Base-by-base conservation (phyloP, 139 green algal genomes). In the Auxenochlorella pyrenoidosa region DNA sequence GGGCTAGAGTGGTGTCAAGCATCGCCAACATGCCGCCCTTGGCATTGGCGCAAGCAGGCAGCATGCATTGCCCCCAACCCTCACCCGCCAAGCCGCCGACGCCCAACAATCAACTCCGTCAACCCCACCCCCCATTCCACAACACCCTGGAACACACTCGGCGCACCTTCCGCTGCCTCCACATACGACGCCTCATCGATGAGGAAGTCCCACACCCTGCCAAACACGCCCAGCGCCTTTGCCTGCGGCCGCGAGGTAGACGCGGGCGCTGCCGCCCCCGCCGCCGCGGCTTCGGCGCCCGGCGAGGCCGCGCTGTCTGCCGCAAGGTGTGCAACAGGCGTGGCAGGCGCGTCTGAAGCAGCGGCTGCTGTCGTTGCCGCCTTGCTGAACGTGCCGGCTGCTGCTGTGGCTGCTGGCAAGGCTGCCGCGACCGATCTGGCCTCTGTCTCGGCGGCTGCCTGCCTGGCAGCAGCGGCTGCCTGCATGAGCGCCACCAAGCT, bases 181-280 rank as follows among this genome's bases (percentile, higher is more conserved):
- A 86, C 54, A 32, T 79, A 82, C 22, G 82, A 70, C 6, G 89
- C 86, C 65, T 92, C 89, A 44, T 90, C 82, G 5, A 78, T 80
- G 15, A 92, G 44, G 38, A 87, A 90, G 68, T 75, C 79, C 89
- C 89, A 92, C 54, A 88, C 82, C 21, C 70, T 30, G 30, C 85
- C 76, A 85, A 89, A 85, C 24, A 85, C 65, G 1, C 85, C 85
- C 41, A 85, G 38, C 24, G 84, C 84, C 73, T 77, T 83, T 1
- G 84, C 58, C 32, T 81, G 65, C 3, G 84, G 84, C 36, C 70
- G 38, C 18, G 71, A 3, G 3, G 32, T 75, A 4, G 28, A 16
- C 19, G 66, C 51, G 8, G 32, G 43, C 38, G 16, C 75, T 12
- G 58, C 44, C 28, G 58, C 30, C 1, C 38, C 40, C 8, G 66